These are phyloP conservation scores for Zygnema cylindricum DNA, from an alignment of 139 green algal species.

Conservation along the genomic window DNA sequence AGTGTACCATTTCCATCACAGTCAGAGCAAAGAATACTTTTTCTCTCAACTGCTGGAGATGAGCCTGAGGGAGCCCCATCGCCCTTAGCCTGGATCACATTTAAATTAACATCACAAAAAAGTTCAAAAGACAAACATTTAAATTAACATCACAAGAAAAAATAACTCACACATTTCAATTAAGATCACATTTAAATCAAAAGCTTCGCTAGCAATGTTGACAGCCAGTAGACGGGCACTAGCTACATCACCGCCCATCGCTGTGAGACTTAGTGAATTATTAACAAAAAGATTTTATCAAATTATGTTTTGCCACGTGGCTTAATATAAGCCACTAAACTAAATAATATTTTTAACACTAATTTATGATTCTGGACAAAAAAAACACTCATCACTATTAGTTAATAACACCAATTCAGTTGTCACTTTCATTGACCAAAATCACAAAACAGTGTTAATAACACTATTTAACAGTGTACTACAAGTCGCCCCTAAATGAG, in stretches of 20 bases:
- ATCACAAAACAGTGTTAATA: too few relatives aligned
- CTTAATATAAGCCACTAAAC: too few relatives aligned
- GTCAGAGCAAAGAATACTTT: background rate
- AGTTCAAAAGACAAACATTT: background rate
- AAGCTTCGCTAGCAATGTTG: background rate
- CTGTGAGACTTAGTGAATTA: too few relatives aligned
- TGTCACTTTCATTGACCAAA: too few relatives aligned
- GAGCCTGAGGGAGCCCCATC: background rate
- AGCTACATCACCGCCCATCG: background rate
- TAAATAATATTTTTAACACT: too few relatives aligned
- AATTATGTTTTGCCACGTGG: too few relatives aligned
- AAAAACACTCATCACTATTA: background rate
- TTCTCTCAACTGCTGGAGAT: background rate
- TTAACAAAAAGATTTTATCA: too few relatives aligned
- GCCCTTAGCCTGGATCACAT: background rate
- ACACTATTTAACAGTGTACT: too few relatives aligned
- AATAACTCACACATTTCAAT: background rate
- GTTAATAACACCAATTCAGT: background rate
- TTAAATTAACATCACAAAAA: background rate
- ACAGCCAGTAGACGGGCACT: background rate
- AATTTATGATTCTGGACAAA: too few relatives aligned
- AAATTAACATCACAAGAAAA: background rate
- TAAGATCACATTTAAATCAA: background rate
- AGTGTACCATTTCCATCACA: background rate
- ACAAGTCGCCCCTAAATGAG: background rate